phyloP scores from a whole-genome alignment of 495 filamentous ascomycete genomes.

The Trichocladium antarcticum region DNA sequence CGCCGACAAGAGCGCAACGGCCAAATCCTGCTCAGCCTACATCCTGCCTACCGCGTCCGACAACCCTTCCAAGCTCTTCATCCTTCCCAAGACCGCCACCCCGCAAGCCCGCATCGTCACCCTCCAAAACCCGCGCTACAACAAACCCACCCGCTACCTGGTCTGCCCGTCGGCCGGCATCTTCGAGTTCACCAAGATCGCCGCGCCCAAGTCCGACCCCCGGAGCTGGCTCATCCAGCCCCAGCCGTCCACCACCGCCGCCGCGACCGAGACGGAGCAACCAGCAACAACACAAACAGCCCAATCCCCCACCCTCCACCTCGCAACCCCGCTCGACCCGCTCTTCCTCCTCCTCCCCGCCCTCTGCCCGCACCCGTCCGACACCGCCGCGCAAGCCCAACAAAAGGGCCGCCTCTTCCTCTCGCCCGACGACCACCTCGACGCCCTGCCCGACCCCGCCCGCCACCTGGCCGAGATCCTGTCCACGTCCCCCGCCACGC shows the following conservation, averaged over 20 bases:
- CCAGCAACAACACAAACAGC: constrained; percentile 25
- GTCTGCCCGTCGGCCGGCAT: constrained; percentile 70
- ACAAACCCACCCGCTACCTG: constrained; percentile 56
- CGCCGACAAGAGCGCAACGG: constrained; percentile 8
- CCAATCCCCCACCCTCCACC: constrained; percentile 55
- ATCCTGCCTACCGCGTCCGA: constrained; percentile 25
- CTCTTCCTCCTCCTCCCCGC: constrained; percentile 74
- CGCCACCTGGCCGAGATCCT: constrained; percentile 49
- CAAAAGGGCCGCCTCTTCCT: constrained; percentile 59
- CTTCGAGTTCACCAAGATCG: constrained; percentile 75
- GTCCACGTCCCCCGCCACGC: constrained; percentile 30
- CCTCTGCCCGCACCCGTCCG: constrained; percentile 30
- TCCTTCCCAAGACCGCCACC: constrained; percentile 60
- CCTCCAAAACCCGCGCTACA: constrained; percentile 66
- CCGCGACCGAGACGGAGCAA: constrained; percentile 34
- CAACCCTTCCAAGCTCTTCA: constrained; percentile 57
- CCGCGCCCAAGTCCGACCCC: constrained; percentile 47
- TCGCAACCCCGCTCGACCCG: constrained; percentile 76
- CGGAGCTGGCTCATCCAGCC: constrained; percentile 54
- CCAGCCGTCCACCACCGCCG: neutral
- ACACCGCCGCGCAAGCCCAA: constrained; percentile 23
- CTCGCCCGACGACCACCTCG: constrained; percentile 69
- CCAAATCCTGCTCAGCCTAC: constrained; percentile 20
- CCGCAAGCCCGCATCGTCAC: constrained; percentile 58
- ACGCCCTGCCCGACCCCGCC: constrained; percentile 45